These are phyloP conservation scores for Thymus mandschuricus DNA, from an alignment of 257 asterid species.

Conservation along the genomic window DNA sequence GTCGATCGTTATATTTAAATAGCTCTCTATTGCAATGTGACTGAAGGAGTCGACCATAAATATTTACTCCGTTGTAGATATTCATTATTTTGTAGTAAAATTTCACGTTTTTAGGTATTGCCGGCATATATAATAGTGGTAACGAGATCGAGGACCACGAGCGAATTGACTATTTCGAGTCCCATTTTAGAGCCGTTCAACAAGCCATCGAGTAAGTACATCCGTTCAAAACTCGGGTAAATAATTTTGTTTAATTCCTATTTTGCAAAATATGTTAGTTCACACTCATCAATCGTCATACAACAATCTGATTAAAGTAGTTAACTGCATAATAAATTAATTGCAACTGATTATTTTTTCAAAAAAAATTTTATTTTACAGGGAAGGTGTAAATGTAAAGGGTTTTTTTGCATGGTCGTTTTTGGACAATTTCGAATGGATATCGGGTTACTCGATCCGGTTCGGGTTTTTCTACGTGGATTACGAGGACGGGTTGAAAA, in stretches of 20 bases:
- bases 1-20: too few species aligned
- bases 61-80: too few species aligned
- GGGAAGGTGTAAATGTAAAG: constrained; percentile 44
- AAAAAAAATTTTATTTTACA: not conserved
- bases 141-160: constrained; percentile 25
- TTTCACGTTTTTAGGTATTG: constrained; percentile 22
- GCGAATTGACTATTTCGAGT: constrained; percentile 36
- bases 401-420: constrained; percentile 52
- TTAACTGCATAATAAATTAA: not conserved
- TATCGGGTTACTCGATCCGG: constrained; percentile 35
- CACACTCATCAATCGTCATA: too few species aligned
- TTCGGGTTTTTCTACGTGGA: constrained; percentile 43
- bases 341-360: not conserved
- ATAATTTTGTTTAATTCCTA: too few species aligned
- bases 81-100: too few species aligned
- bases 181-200: constrained; percentile 38
- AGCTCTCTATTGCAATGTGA: too few species aligned
- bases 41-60: too few species aligned
- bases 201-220: constrained; percentile 42
- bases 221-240: not conserved
- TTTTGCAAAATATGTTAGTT: too few species aligned
- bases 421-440: constrained; percentile 48
- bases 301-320: too few species aligned
- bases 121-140: constrained; percentile 4
- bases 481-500: constrained; percentile 31